Base-by-base conservation (phyloP, 495 filamentous ascomycete genomes). In the Penicillium riverlandense region DNA sequence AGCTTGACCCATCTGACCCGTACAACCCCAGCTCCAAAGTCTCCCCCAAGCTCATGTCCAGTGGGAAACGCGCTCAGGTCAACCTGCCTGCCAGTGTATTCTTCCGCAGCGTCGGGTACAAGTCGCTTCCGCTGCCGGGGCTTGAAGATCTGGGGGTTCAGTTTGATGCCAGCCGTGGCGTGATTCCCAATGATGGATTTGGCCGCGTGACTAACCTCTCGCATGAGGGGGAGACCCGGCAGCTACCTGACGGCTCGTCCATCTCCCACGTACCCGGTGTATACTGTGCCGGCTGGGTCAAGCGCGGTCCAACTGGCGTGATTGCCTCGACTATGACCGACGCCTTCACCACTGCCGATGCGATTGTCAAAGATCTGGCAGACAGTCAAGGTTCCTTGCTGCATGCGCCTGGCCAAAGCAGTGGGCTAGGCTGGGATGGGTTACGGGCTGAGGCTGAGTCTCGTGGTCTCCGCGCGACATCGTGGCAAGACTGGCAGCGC, bases 261-360 rank as follows among this genome's bases (percentile, higher is more conserved):
- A 62, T 70, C 15, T 65, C 70, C 27, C 62, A 74, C 31, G 64
- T 95, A 1, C 85, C 86, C 2, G 94, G 94, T 1, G 55, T 96
- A 12, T 98, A 98, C 63, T 91, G 88, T 50, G 87, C 90, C 14
- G 92, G 92, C 4, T 98, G 92, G 92, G 90, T 95, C 14, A 97
- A 97, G 65, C 75, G 88, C 35, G 92, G 92, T 1, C 94, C 92
- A 0, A 95, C 90, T 6, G 92, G 92, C 6, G 91, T 96, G 4
- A 97, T 98, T 61, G 91, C 92, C 8, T 88, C 82, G 27, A 98
- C 92, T 0, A 95, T 98, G 91, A 81, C 83, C 41, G 94, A 97
- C 63, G 94, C 90, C 1, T 96, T 96, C 55, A 75, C 77, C 12
- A 96, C 90, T 2, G 94, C 81, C 0, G 89, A 95, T 59, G 80